Base-by-base conservation (phyloP, 164 flowering plant genomes). In the Litsea cubeba region DNA sequence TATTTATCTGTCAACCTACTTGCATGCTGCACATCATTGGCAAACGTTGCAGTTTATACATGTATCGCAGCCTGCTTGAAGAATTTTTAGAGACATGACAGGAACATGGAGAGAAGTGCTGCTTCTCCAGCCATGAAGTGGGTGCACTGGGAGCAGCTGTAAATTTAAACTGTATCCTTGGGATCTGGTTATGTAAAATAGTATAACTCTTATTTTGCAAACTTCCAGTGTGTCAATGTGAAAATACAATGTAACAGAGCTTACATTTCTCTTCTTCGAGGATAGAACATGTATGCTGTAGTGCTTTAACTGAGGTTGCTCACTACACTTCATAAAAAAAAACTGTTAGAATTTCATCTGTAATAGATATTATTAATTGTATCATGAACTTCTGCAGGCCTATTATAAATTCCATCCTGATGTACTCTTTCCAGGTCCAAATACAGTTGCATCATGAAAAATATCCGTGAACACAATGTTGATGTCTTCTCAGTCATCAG, bases 271-370 rank as follows among this genome's bases (percentile, higher is more conserved):
- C 35, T 66, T 63, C 26, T 66, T 63, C 26, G 32, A 30, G 35
- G 69, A 50, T 66, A 18, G 69, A 30, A 40, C 69, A 14, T 66
- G 69, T 66, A 32, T 66, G 46, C 46, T 66, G 50, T 66, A 28
- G 28, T 66, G 69, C 46, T 66, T 20, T 40, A 40, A 40, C 46
- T 40, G 46, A 5, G 46, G 22, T 63, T 63, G 22, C 30, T 63
- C 2, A 15, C 66, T 63, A 30, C 15, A 66, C 17, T 40, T 8
- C 0, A 40, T 40, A 40, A 66, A 66, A n/a, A n/a, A 18, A 28
- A 17, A 26, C 46, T 25, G 60, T 54, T 17, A 54, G 60, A 3
- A 5, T 20, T 54, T 54, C 60, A 15, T 54, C 60, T 40, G 20
- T 54, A 15, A 54, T 54, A 54, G 17, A 18, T 54, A 54, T 54